Evolutionary conservation across 768 basidiomycete genomes (phyloP).

Genomic region (Suillus bovinus): DNA sequence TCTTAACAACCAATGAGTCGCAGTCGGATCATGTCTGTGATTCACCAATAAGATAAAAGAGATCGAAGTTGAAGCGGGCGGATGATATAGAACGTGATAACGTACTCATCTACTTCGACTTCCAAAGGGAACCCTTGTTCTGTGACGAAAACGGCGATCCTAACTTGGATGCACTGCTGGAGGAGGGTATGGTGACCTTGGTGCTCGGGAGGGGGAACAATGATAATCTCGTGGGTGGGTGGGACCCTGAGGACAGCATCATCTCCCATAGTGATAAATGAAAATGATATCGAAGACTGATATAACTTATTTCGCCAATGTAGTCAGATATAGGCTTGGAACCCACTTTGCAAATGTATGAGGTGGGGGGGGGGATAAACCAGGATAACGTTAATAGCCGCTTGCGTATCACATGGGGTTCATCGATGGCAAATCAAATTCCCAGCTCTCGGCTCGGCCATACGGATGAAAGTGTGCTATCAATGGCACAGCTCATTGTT

Average conservation of each 20-base stretch:
- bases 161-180: constrained; percentile 66
- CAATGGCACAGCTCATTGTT: constrained; percentile 8
- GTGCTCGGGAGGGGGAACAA: constrained; percentile 40
- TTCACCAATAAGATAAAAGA: neutral
- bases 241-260: constrained; percentile 12
- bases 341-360: no score
- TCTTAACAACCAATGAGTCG: constrained; percentile 74
- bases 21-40: constrained; percentile 57
- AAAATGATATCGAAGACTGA: constrained; percentile 7
- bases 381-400: constrained; percentile 2
- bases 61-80: neutral
- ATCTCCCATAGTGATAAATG: constrained; percentile 15
- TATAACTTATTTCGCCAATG: constrained; percentile 16
- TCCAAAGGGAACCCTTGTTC: constrained; percentile 70
- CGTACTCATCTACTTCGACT: constrained; percentile 72
- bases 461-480: constrained; percentile 11
- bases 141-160: constrained; percentile 48
- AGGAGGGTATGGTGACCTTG: constrained; percentile 44
- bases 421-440: constrained; percentile 9
- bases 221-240: constrained; percentile 60
- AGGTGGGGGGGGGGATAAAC: no score
- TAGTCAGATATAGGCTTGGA: constrained; percentile 17
- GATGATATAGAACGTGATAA: constrained; percentile 19
- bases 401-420: constrained; percentile 19
- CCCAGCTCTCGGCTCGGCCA: constrained; percentile 18